Evolutionary conservation across 2,329 filamentous ascomycete genomes (phyloP), one percentile per base, ranked within the genome.

Genomic region (Sarocladiaceae sp.): DNA sequence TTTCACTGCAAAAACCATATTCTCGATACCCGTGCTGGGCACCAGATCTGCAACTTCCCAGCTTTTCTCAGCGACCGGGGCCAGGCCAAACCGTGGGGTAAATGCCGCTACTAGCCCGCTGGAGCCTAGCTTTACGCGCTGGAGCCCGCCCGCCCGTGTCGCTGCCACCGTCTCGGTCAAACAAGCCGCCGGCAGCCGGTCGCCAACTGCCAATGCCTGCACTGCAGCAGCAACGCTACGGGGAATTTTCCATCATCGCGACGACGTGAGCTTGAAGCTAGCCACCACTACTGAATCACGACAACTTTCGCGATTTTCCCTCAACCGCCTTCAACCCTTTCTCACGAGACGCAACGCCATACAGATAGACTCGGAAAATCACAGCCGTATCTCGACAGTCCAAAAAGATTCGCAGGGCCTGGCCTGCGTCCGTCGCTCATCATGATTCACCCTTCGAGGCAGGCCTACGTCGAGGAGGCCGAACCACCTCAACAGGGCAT

Each of bases 401-500:
- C n/a, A n/a, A n/a, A n/a, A 13, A n/a, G 10, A 29, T 23, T 26
- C 16, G 29, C 31, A 15, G 31, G 19, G 21, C 20, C 26, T 39
- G 27, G 33, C 34, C 23, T 27, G 37, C 23, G 7, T 15, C 37
- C 26, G 37, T 29, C 37, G 37, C 23, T 44, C 45, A 44, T 21
- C 51, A 80, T 76, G 69, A 81, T 95, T 70, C 91, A 96, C 71
- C 91, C 91, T 47, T 82, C 91, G 62, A 80, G 93, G 53, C 85
- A 91, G 66, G 91, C 91, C 33, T 96, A 94, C 65, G 89, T 97
- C 51, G 91, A 97, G 73, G 91, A 96, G 60, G 82, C 71, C 33
- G 73, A 79, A 59, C 66, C 74, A 44, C 76, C 83, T 51, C 21
- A 42, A 16, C 53, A 51, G 44, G 69, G 69, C 32, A 65, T 75